These are phyloP conservation scores for Mycena olivaceomarginata DNA, from an alignment of 768 basidiomycete species.

Conservation along the genomic window DNA sequence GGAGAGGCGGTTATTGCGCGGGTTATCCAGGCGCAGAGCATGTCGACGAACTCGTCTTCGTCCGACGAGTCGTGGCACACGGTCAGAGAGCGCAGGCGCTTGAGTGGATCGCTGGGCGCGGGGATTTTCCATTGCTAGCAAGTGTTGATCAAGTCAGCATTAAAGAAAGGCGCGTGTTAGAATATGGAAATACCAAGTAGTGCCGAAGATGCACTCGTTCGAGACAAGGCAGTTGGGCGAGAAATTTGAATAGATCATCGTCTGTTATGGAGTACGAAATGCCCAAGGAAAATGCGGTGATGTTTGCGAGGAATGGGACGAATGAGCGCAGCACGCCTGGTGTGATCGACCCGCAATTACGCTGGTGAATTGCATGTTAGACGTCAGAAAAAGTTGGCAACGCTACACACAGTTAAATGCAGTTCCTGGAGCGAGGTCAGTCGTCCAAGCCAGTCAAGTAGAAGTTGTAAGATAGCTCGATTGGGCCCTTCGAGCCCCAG, in stretches of 20 bases:
- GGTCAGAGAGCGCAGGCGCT: conserved; percentile 55
- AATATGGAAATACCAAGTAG: conserved; percentile 64
- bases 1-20: conserved; percentile 58
- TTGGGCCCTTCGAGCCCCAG: conserved; percentile 60
- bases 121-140: conserved; percentile 66
- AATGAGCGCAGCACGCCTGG: conserved; percentile 73
- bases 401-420: conserved; percentile 63
- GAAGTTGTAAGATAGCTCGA: conserved; percentile 62
- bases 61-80: conserved; percentile 50
- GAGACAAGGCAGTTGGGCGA: conserved; percentile 63
- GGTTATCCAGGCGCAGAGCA: conserved; percentile 64
- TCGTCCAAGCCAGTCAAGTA: conserved; percentile 54
- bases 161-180: not conserved
- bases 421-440: conserved; percentile 50
- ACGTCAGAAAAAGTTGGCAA: not conserved
- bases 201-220: conserved; percentile 66
- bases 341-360: conserved; percentile 79
- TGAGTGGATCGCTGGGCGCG: conserved; percentile 43
- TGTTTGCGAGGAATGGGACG: conserved; percentile 58
- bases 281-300: conserved; percentile 67
- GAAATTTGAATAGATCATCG: conserved; percentile 69
- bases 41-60: conserved; percentile 46
- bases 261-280: conserved; percentile 77
- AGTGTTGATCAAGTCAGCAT: conserved; percentile 13
- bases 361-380: conserved; percentile 53